Conservation (phyloP, 305 asterid species). For the Fraxinus angustifolia region DNA sequence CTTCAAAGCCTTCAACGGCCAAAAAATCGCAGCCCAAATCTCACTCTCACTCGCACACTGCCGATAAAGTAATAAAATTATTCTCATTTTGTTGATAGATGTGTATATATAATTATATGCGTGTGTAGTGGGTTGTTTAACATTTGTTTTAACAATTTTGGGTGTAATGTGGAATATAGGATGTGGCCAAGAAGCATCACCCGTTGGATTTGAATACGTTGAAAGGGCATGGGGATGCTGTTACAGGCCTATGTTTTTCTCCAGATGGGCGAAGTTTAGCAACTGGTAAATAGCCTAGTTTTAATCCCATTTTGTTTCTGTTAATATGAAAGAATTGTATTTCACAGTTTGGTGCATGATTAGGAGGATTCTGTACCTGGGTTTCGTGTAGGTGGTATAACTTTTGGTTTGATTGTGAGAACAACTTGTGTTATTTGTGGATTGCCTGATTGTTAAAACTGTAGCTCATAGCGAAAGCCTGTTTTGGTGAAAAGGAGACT, state of each 20-base stretch:
- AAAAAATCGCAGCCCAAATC: conserved; percentile 65
- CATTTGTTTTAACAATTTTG: conserved; percentile 17
- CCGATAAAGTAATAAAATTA: conserved; percentile 61
- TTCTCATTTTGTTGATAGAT: conserved; percentile 3
- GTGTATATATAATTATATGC: conserved; percentile 12
- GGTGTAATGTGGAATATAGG: conserved; percentile 49
- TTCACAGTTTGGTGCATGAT: conserved; percentile 15
- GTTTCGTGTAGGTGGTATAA: not conserved
- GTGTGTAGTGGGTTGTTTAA: conserved; percentile 4
- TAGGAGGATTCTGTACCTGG: not conserved
- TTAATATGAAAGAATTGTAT: not conserved
- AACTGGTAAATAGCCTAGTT: conserved; percentile 51
- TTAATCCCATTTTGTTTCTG: not conserved
- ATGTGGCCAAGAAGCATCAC: conserved; percentile 77
- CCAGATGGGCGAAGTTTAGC: conserved; percentile 78
- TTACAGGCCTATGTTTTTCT: conserved; percentile 79
- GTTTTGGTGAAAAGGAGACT: not conserved
- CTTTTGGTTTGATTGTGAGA: not conserved
- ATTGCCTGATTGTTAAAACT: conserved; percentile 8
- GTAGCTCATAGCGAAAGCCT: not conserved
- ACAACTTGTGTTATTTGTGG: not conserved
- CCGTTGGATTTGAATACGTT: conserved; percentile 92
- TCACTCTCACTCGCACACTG: conserved; percentile 56
- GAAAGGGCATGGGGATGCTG: conserved; percentile 96
- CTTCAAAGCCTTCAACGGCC: conserved; percentile 34